These are phyloP conservation scores for Pichia cabralensis DNA, from an alignment of 805 yeast species.

Conservation along the genomic window DNA sequence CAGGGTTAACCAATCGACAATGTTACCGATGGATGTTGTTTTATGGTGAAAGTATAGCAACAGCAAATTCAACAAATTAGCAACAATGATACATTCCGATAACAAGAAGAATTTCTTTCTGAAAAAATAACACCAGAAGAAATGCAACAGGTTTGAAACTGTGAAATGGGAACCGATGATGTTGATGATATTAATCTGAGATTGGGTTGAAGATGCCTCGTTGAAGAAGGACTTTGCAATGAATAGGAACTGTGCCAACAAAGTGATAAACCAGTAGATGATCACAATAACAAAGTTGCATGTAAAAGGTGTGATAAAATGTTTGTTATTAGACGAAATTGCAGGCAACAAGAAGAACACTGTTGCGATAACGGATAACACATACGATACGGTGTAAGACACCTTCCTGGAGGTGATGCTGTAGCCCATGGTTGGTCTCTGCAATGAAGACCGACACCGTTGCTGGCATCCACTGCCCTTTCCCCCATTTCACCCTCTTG, in stretches of 20 bases:
- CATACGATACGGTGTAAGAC: constrained; percentile 42
- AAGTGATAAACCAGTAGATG: constrained; percentile 49
- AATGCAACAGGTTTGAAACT: constrained; percentile 47
- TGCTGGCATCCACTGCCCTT: too few relatives aligned
- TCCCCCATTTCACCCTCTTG: too few relatives aligned
- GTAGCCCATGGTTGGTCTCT: too few relatives aligned
- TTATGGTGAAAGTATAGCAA: constrained; percentile 47
- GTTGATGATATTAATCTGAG: constrained; percentile 26
- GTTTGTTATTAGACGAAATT: constrained; percentile 30
- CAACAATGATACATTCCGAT: constrained; percentile 46
- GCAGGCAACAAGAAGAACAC: constrained; percentile 44
- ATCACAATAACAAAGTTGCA: constrained; percentile 39
- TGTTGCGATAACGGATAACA: constrained; percentile 42
- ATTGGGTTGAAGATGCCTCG: constrained; percentile 13
- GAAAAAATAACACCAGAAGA: constrained; percentile 57
- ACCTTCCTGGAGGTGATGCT: constrained; percentile 21
- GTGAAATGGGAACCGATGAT: constrained; percentile 54
- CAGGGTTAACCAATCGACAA: constrained; percentile 42
- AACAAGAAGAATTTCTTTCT: constrained; percentile 47
- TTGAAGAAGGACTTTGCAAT: constrained; percentile 32
- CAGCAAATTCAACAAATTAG: constrained; percentile 52
- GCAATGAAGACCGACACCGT: too few relatives aligned
- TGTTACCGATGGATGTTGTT: constrained; percentile 45
- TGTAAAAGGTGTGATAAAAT: constrained; percentile 61
- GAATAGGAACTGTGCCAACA: constrained; percentile 43